phyloP scores from a whole-genome alignment of 371 early-diverging fungal species.

The Choanephora cucurbitarum region DNA sequence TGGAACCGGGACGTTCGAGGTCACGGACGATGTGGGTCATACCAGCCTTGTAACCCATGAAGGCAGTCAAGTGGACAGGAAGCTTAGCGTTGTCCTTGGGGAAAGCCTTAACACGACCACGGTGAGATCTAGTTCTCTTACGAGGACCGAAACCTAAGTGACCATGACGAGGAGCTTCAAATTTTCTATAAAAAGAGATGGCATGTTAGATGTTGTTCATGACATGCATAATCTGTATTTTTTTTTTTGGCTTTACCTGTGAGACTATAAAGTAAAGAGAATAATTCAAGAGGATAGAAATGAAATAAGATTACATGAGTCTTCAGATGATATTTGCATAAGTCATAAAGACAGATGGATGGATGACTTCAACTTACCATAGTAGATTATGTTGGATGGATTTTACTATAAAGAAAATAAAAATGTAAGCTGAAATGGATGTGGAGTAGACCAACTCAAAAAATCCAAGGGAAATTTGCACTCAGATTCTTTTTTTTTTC shows the following conservation, averaged over 20 bases:
- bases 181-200: constrained; percentile 15
- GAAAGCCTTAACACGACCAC: constrained; percentile 98
- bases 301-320: too few species aligned
- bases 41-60: constrained; percentile 99
- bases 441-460: too few species aligned
- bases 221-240: not conserved
- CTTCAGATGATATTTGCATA: too few species aligned
- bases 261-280: constrained; percentile 7
- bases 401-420: not conserved
- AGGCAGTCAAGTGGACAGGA: constrained; percentile 98
- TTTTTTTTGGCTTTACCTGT: constrained; percentile 7
- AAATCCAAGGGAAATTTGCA: too few species aligned
- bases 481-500: too few species aligned
- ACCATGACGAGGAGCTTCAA: constrained; percentile 92
- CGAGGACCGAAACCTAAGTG: constrained; percentile 99
- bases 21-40: constrained; percentile 99
- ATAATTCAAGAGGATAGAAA: too few species aligned
- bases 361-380: constrained; percentile 15
- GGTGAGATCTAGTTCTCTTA: constrained; percentile 95
- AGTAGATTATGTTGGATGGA: constrained; percentile 17
- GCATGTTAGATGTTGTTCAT: not conserved
- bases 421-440: too few species aligned
- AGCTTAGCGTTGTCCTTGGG: constrained; percentile 97
- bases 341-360: not conserved
- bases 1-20: constrained; percentile 94